Evolutionary conservation across 2,329 filamentous ascomycete genomes (phyloP), one percentile per base, ranked within the genome.

Genomic region (Samsoniella hepiali): DNA sequence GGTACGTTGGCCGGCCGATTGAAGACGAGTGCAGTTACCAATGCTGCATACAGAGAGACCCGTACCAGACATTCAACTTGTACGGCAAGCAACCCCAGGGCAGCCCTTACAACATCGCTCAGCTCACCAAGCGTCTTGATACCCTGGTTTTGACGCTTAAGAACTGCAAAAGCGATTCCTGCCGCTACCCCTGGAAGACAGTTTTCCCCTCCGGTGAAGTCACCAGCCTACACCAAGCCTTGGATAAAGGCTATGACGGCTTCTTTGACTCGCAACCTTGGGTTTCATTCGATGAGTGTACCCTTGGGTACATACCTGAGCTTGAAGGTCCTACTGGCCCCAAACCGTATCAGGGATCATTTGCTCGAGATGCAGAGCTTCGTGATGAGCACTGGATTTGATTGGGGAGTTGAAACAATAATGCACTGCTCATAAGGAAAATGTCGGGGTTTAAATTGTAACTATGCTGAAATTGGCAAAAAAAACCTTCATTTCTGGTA

Each of bases 121-220:
- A 55, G 42, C 58, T 65, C 38, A 59, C 59, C 7, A 72, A 76
- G n/a, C 80, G 84, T 7, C 77, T 88, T 0, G 85, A 88, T 67
- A 77, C 84, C 1, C 76, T 88, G 2, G 75, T 87, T 15, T 76
- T 88, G 58, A 83, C 87, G 1, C 78, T 85, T 54, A 88, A 88
- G 75, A 83, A 82, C 2, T 88, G 85, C 74, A 81, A 82, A 69
- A 81, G 77, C 2, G 67, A 73, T 3, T 76, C 78, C 0, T 88
- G 85, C 69, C 74, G 78, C 5, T 72, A 79, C 40, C 85, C 85
- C 0, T 88, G 85, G 85, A 71, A 73, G 6, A 76, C 79, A 0
- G 73, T 88, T 13, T 84, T 87, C 68, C 84, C 84, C 0, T 73
- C 72, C 3, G 82, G 82, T 0, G 72, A 80, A 61, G 84, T 88